Evolutionary conservation across 1,139 yeast species (phyloP), one percentile per base, ranked within the genome.

Genomic region (Suhomyces ambrosiae): DNA sequence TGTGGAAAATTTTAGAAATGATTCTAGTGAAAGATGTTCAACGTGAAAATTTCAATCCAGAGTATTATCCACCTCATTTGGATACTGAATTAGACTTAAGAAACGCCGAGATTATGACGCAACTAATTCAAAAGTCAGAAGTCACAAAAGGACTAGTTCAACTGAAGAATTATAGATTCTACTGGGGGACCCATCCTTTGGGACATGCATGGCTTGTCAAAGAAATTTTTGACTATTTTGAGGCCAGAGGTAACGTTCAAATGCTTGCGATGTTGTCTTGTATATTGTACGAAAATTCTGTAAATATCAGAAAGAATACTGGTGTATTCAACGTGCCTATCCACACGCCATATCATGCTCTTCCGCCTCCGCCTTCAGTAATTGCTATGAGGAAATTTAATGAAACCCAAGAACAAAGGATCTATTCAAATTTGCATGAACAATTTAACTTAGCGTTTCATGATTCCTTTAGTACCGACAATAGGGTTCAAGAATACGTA

Each of bases 221-320:
- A 25, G 79, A 80, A 46, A 65, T 89, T 32, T 70, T 90, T 54
- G 57, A 63, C 1, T 82, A 83, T 49, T 89, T 83, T 53, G 94
- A 84, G 50, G 61, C 53, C 27, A 58, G 68, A 33, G 80, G 82
- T 3, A 85, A 90, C 52, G 65, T 87, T 15, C 97, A 90, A 57
- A 88, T 90, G 96, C 67, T 92, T 14, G 96, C 96, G 1, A 84
- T 86, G 86, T 63, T 89, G 54, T 79, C 94, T 2, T 87, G 96
- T 61, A 74, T 88, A 3, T 51, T 77, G 41, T 71, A 60, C 48
- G 81, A 77, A 40, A 71, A 74, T 42, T 42, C 55, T 10, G 47
- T 45, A 11, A 60, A 58, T 31, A 37, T 56, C 16, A 48, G 44
- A 26, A 42, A 39, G 19, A 42, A 55, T 23, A 46, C 43, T 21